Base-by-base conservation (phyloP, 352 stramenopile species). In the Pythium dissimile region DNA sequence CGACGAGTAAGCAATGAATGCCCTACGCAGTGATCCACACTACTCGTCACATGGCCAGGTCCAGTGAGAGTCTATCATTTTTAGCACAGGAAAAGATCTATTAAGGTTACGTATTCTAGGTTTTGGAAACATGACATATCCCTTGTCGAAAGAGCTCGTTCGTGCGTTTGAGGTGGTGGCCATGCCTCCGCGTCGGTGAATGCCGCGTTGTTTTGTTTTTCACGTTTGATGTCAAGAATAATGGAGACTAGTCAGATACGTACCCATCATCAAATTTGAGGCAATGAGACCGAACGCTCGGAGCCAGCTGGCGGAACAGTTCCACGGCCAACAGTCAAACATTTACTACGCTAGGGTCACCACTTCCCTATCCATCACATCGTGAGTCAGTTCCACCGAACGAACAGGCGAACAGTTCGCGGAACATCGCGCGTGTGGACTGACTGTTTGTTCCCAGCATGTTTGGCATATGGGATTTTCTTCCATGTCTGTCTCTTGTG, bases 1-100 rank as follows among this genome's bases (percentile, higher is more conserved):
- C 56, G 77, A 87, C 63, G 75, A 88, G 59, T 89, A 87, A 67
- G 52, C 63, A 35, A n/a, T n/a, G n/a, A n/a, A n/a, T n/a, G n/a
- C n/a, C n/a, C n/a, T n/a, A n/a, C n/a, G n/a, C n/a, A n/a, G n/a
- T n/a, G 21, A 49, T 5, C 6, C 18, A 8, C 26, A 5, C 15
- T 44, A 54, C 26, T 23, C 23, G 37, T 44, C 26, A 39, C 38
- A 49, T 27, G 43, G 23, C 50, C 9, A 31, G n/a, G 5, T 12
- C 4, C 10, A 31, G 49, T 42, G 46, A 26, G 23, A 59, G 34
- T 58, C 27, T 61, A 59, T 65, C 54, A 41, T 59, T 32, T 41
- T 60, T 64, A 62, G 56, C 52, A 32, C 50, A 57, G 27, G 47
- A 66, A 64, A 46, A 62, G 28, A 62, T 63, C 60, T 64, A 62